A percentile compares a stretch with the other conserved stretches of the same genome.
Evolutionary conservation across 192 early-diverging fungal genomes (phyloP).

Genomic region (Gamsiella multidivaricata): DNA sequence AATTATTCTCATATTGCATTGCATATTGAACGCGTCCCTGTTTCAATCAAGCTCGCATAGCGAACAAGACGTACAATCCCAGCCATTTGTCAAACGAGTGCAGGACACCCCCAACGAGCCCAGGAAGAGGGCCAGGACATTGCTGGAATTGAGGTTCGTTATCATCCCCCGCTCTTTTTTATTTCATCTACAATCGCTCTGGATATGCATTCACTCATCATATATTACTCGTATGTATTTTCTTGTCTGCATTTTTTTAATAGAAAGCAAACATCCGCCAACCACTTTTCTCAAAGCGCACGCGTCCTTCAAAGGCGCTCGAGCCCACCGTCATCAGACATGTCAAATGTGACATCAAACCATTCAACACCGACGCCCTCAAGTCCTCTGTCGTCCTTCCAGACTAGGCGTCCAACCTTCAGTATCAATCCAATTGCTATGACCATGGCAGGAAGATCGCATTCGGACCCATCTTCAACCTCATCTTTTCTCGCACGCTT

Average conservation of each 20-base stretch:
- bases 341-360: background rate
- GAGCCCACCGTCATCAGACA: background rate
- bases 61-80: background rate
- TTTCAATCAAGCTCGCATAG: background rate
- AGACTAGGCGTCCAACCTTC: background rate
- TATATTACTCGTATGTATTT: conserved; percentile 3
- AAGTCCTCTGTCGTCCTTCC: background rate
- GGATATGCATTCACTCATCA: background rate
- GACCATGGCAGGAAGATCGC: conserved; percentile 3
- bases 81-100: conserved; percentile 7
- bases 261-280: conserved; percentile 17
- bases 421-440: background rate
- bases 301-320: conserved; percentile 11
- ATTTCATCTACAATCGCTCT: background rate
- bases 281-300: conserved; percentile 39
- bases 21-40: background rate
- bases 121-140: conserved; percentile 8
- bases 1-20: background rate
- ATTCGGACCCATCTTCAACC: background rate
- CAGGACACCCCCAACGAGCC: conserved; percentile 1
- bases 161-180: background rate
- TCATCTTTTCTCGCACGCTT: conserved; percentile 12
- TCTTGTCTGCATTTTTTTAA: background rate
- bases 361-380: background rate
- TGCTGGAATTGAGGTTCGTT: conserved; percentile 13